Conservation (phyloP, 352 stramenopile species). For the Pythium brassicae region DNA sequence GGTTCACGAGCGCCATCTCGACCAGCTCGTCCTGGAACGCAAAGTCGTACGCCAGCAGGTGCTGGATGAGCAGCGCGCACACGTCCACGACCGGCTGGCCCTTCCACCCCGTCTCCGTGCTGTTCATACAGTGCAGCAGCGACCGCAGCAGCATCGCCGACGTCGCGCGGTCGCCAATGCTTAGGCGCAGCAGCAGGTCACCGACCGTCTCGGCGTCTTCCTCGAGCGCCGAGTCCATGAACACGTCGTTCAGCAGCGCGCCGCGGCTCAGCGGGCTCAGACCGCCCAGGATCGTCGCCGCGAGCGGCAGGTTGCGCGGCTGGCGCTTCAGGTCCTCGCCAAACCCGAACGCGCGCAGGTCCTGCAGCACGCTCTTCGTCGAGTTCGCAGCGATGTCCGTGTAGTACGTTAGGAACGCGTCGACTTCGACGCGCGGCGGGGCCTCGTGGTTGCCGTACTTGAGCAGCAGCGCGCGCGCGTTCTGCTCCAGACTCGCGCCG, state of each 20-base stretch:
- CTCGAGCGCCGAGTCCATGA: slow-evolving; percentile 83
- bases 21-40: slow-evolving; percentile 63
- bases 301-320: slow-evolving; percentile 22
- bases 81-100: slow-evolving; percentile 78
- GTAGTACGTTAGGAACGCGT: slow-evolving; percentile 81
- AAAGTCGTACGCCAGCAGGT: slow-evolving; percentile 55
- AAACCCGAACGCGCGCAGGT: slow-evolving; percentile 78
- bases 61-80: slow-evolving; percentile 57
- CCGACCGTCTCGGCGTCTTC: slow-evolving; percentile 81
- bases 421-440: slow-evolving; percentile 48
- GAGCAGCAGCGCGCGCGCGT: slow-evolving; percentile 52
- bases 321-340: slow-evolving; percentile 74
- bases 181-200: slow-evolving; percentile 69
- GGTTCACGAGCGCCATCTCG: slow-evolving; percentile 57
- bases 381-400: slow-evolving; percentile 70
- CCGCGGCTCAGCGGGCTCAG: slow-evolving; percentile 56
- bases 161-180: slow-evolving; percentile 52
- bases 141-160: slow-evolving; percentile 60
- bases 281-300: slow-evolving; percentile 34
- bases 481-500: slow-evolving; percentile 54
- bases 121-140: slow-evolving; percentile 75
- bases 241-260: slow-evolving; percentile 72
- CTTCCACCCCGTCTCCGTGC: slow-evolving; percentile 84
- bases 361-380: slow-evolving; percentile 74
- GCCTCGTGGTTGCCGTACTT: slow-evolving; percentile 63